Evolutionary conservation across 805 yeast species (phyloP).

Genomic region (Kurtzmaniella cleridarum): DNA sequence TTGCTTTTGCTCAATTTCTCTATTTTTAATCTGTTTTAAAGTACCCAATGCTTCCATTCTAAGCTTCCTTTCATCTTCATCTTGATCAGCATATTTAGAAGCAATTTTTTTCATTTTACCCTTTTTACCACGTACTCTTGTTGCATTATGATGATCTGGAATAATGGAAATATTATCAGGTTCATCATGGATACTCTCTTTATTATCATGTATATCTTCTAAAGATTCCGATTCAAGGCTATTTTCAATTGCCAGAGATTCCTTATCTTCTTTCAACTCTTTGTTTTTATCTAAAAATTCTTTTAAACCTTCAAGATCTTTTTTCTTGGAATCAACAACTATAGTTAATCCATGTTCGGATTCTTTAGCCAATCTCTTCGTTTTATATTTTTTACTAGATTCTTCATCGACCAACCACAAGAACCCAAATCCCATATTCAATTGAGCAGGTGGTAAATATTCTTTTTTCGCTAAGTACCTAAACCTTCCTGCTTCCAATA

Average conservation of each 20-base stretch:
- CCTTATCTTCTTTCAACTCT: conserved; percentile 4
- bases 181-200: not conserved
- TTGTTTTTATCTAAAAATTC: conserved; percentile 2
- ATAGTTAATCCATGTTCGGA: conserved; percentile 34
- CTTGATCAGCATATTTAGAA: conserved; percentile 83
- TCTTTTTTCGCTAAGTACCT: conserved; percentile 50
- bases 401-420: conserved; percentile 67
- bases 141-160: conserved; percentile 1
- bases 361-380: conserved; percentile 25
- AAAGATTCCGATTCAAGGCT: conserved; percentile 4
- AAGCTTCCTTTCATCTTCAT: conserved; percentile 73
- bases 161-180: not conserved
- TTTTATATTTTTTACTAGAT: conserved; percentile 29
- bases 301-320: conserved; percentile 24
- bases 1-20: conserved; percentile 14
- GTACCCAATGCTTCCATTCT: conserved; percentile 85
- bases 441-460: conserved; percentile 70
- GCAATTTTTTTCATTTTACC: conserved; percentile 79
- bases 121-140: conserved; percentile 73
- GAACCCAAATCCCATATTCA: conserved; percentile 87
- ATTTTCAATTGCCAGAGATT: conserved; percentile 8
- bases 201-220: not conserved
- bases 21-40: conserved; percentile 48
- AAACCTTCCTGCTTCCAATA: conserved; percentile 60
- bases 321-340: conserved; percentile 30